Percentiles rank a stretch among this genome's conserved stretches.
These are phyloP conservation scores for Cordyceps fumosorosea DNA, from an alignment of 2,329 filamentous ascomycete species.

Conservation along the genomic window DNA sequence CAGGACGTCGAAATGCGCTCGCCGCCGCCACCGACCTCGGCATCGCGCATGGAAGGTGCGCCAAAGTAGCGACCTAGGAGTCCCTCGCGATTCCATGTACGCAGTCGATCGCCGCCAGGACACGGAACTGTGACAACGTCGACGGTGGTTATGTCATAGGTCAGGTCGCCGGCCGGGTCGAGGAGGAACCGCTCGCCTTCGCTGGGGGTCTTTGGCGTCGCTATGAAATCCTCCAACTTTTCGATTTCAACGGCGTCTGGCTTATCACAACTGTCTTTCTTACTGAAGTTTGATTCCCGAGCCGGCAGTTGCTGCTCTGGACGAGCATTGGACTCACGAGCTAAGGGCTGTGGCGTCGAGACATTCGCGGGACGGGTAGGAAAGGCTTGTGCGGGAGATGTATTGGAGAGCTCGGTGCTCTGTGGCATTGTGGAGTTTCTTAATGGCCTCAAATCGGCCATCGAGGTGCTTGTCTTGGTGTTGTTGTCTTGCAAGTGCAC, in stretches of 20 bases:
- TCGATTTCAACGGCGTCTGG: not conserved
- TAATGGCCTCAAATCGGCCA: not conserved
- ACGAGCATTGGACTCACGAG: not conserved
- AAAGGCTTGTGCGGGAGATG: not conserved
- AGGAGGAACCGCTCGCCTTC: conserved; percentile 23
- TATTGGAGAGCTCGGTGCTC: not conserved
- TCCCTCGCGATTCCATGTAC: conserved; percentile 46
- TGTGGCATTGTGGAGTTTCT: not conserved
- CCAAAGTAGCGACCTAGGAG: conserved; percentile 42
- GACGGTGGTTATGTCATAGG: conserved; percentile 46
- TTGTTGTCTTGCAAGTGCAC: not conserved
- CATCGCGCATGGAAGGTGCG: conserved; percentile 33
- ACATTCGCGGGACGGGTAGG: not conserved
- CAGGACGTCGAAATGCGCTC: conserved; percentile 35
- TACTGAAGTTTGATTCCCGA: conserved; percentile 7
- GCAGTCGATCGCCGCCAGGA: conserved; percentile 44
- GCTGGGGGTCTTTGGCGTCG: not conserved
- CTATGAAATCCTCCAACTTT: not conserved
- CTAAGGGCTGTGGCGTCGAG: conserved; percentile 1
- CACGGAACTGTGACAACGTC: conserved; percentile 50
- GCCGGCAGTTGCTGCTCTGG: not conserved
- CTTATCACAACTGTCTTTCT: conserved; percentile 12
- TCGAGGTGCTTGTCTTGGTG: not conserved
- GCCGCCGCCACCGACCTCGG: conserved; percentile 20
- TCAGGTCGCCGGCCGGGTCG: conserved; percentile 29